phyloP scores from a whole-genome alignment of 2,329 filamentous ascomycete genomes.

The Fusarium irregulare region DNA sequence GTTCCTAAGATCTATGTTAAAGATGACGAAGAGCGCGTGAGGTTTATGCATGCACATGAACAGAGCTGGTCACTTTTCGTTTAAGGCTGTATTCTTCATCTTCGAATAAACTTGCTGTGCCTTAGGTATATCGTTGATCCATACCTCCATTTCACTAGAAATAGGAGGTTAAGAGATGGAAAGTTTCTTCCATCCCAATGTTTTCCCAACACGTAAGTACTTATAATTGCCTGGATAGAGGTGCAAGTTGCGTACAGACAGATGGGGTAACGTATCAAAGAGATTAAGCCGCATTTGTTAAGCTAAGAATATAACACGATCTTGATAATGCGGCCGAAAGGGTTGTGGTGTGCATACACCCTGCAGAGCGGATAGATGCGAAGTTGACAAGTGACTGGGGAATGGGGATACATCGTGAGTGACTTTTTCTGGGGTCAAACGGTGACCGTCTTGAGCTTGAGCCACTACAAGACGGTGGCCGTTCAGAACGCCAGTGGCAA shows the following conservation, averaged over 20 bases:
- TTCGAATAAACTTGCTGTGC: neutral
- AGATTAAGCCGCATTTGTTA: neutral
- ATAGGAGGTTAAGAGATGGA: neutral
- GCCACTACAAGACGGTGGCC: conserved; percentile 32
- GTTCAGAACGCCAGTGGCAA: conserved; percentile 28
- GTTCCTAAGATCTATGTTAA: neutral
- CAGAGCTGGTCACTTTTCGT: neutral
- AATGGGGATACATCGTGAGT: conserved; percentile 20
- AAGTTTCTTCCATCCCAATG: neutral
- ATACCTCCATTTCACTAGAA: too few relatives aligned
- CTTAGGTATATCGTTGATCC: neutral
- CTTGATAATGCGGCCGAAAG: conserved; percentile 14
- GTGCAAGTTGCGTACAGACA: neutral
- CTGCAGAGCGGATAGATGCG: conserved; percentile 10
- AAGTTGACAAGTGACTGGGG: conserved; percentile 11
- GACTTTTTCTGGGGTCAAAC: conserved; percentile 22
- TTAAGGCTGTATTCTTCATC: neutral
- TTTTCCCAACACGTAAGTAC: neutral
- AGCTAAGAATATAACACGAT: conserved; percentile 6
- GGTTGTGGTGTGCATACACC: conserved; percentile 10
- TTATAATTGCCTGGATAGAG: neutral
- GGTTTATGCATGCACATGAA: neutral
- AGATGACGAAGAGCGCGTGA: neutral
- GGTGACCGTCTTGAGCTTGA: conserved; percentile 24
- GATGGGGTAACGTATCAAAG: neutral